These are phyloP conservation scores for Diospyros kaki DNA, from an alignment of 148 eudicot species.

Conservation along the genomic window DNA sequence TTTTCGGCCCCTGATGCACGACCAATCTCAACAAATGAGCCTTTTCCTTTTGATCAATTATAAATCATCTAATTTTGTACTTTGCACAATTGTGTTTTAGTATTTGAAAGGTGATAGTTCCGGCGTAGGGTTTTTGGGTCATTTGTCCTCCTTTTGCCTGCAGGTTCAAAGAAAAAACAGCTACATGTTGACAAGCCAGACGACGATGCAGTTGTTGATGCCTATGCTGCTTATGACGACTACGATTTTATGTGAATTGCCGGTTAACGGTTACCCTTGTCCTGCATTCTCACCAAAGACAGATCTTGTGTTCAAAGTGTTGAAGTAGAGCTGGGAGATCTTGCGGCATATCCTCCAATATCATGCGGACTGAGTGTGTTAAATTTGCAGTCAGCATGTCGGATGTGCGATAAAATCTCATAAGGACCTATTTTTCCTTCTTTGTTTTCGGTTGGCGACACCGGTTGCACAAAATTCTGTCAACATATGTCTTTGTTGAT, in stretches of 20 bases:
- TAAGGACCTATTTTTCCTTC: too few relatives aligned
- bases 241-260: conserved; percentile 79
- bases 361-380: not conserved
- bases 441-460: not conserved
- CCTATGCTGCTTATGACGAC: conserved; percentile 64
- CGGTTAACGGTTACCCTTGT: not conserved
- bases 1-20: too few relatives aligned
- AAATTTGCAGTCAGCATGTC: not conserved
- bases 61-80: too few relatives aligned
- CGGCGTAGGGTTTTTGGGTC: too few relatives aligned
- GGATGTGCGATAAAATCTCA: too few relatives aligned
- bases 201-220: conserved; percentile 54
- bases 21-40: too few relatives aligned
- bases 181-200: conserved; percentile 74
- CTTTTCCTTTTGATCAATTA: too few relatives aligned
- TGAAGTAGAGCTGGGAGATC: conserved; percentile 8
- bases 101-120: too few relatives aligned
- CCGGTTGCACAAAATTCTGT: conserved; percentile 1
- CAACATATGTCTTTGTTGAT: not conserved
- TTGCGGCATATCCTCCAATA: conserved; percentile 7
- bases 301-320: not conserved
- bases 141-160: not conserved
- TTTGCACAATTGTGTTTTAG: too few relatives aligned
- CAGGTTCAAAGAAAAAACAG: conserved; percentile 86
- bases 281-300: not conserved